Evolutionary conservation across 2,329 filamentous ascomycete species (phyloP), one percentile per base, ranked within the genome.

Genomic region (Chalaropsis ovoidea): DNA sequence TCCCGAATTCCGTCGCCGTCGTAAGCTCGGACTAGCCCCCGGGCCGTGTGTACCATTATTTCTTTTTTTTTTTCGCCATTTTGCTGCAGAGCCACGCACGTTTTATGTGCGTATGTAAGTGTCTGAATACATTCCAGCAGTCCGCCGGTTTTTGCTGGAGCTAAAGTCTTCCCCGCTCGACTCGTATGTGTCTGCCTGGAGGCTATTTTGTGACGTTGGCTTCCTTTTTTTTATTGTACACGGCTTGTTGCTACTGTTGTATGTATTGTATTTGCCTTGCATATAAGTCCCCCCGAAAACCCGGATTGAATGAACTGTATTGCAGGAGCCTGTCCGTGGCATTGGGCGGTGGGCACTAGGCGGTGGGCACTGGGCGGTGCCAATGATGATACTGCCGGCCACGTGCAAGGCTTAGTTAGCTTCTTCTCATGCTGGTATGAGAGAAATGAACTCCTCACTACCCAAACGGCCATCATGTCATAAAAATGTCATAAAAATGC

Each of bases 191-290:
- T 17, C 15, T 47, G 43, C 43, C 15, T 47, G 43, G n/a, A 47
- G 43, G 5, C 15, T 47, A 17, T 15, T 52, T 15, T 52, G 6
- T 52, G 19, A 52, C 11, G 24, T 27, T 24, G 11, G 4, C 22
- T 13, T 27, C 8, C 1, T 27, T 52, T 27, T 22, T 27, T 11
- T 7, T 39, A 8, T 10, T 6, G 8, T 39, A 52, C 3, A 5
- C 19, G 19, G n/a, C 47, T 22, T 17, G 24, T 24, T 19, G 19
- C 10, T 27, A 3, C 17, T 13, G 52, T 56, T 13, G 52, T 56
- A 39, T 58, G 27, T 35, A 58, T 58, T 58, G 54, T 39, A 58
- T 58, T 58, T 58, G 54, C 27, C 54, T 27, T 58, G 54, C 15
- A 22, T 13, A 19, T 13, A 35, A 58, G 27, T 10, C 54, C 13